Conservation (phyloP, 2,329 filamentous ascomycete genomes). For the Aspergillus carbonarius region DNA sequence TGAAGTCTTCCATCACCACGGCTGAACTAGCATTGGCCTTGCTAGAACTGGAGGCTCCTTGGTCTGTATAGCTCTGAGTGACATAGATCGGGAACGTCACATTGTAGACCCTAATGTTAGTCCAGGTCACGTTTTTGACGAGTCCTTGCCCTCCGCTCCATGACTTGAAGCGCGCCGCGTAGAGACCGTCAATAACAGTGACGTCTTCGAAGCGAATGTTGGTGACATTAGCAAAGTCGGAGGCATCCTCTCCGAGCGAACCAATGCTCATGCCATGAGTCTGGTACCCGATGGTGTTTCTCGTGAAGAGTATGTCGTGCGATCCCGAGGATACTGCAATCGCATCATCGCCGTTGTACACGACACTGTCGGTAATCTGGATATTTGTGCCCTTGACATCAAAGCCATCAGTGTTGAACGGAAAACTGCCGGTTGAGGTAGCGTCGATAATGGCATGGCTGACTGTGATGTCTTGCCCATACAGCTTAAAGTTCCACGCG, state of each 20-base stretch:
- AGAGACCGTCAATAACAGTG: conserved; percentile 44
- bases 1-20: conserved; percentile 46
- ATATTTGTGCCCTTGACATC: conserved; percentile 32
- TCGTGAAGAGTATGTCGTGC: conserved; percentile 40
- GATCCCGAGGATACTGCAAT: conserved; percentile 42
- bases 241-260: conserved; percentile 41
- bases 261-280: conserved; percentile 48
- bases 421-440: conserved; percentile 37
- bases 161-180: conserved; percentile 47
- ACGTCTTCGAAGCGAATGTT: conserved; percentile 46
- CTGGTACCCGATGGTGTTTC: conserved; percentile 46
- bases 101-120: conserved; percentile 45
- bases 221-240: conserved; percentile 39
- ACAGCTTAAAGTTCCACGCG: conserved; percentile 44
- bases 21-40: conserved; percentile 35
- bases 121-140: conserved; percentile 47
- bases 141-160: conserved; percentile 46
- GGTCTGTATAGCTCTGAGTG: conserved; percentile 48
- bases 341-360: conserved; percentile 48
- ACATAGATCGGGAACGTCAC: conserved; percentile 50
- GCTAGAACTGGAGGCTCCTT: conserved; percentile 32
- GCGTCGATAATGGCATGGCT: conserved; percentile 44
- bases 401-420: conserved; percentile 44
- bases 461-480: conserved; percentile 43
- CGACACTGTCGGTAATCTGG: conserved; percentile 30